A percentile compares a stretch with the other conserved stretches of the same genome.
Conservation (phyloP, 345 rosid species). For the Eucalyptus cloeziana region DNA sequence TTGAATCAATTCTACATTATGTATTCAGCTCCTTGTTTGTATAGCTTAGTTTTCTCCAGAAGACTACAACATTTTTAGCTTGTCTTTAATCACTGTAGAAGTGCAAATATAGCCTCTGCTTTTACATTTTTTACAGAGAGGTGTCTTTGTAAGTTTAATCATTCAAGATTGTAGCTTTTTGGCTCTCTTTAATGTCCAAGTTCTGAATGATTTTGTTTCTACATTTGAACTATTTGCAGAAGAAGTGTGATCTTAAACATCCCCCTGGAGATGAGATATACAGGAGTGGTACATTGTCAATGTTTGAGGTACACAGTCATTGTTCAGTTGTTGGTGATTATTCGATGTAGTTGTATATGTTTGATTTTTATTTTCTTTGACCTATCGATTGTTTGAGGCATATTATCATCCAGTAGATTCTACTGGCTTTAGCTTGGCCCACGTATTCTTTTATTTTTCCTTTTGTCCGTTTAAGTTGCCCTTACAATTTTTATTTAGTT, state of each 20-base stretch:
- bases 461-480: not conserved
- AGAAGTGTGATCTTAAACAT: slow-evolving; percentile 93
- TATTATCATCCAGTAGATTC: not conserved
- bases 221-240: slow-evolving; percentile 25
- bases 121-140: not conserved
- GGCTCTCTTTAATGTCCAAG: not conserved
- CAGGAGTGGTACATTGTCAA: slow-evolving; percentile 90
- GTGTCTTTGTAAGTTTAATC: not conserved
- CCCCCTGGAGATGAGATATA: slow-evolving; percentile 99
- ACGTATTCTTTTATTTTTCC: not conserved
- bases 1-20: not conserved
- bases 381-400: not conserved
- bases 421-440: not conserved
- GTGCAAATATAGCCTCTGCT: not conserved
- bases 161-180: not conserved
- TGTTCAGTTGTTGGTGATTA: not conserved
- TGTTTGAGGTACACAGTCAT: slow-evolving; percentile 75
- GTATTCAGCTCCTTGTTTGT: not conserved
- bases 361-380: not conserved
- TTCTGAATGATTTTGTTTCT: not conserved
- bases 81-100: not conserved
- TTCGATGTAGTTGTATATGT: not conserved
- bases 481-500: not conserved
- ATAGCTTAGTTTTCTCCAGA: not conserved
- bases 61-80: not conserved